A percentile compares a stretch with the other conserved stretches of the same genome.
Conservation (phyloP, 352 stramenopile species). For the Albugo candida region DNA sequence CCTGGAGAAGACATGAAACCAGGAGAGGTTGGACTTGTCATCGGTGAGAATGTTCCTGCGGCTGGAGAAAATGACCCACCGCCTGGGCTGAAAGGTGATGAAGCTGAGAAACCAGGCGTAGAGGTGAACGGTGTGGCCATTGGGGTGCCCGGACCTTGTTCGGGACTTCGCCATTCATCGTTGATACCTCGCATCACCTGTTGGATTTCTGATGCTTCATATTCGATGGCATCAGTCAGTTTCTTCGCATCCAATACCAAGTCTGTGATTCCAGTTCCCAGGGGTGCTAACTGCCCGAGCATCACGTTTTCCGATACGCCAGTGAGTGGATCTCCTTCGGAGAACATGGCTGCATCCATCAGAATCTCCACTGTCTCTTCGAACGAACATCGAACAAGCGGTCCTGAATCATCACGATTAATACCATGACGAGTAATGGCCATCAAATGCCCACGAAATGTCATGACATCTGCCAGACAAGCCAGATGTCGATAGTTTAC, state of each 20-base stretch:
- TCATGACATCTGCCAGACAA: slow-evolving; percentile 98
- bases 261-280: slow-evolving; percentile 96
- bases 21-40: slow-evolving; percentile 54
- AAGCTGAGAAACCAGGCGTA: slow-evolving; percentile 77
- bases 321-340: slow-evolving; percentile 92
- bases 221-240: slow-evolving; percentile 93
- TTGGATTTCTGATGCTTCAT: slow-evolving; percentile 86
- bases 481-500: slow-evolving; percentile 99
- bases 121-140: slow-evolving; percentile 73
- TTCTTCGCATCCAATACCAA: slow-evolving; percentile 97
- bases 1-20: slow-evolving; percentile 53
- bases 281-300: slow-evolving; percentile 90
- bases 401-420: slow-evolving; percentile 95
- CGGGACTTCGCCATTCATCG: slow-evolving; percentile 79
- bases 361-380: slow-evolving; percentile 99
- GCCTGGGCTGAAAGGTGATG: slow-evolving; percentile 68
- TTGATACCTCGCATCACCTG: slow-evolving; percentile 81
- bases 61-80: slow-evolving; percentile 80
- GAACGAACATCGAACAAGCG: slow-evolving; percentile 96
- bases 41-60: slow-evolving; percentile 67
- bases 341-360: slow-evolving; percentile 96
- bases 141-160: slow-evolving; percentile 49
- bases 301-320: slow-evolving; percentile 99
- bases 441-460: slow-evolving; percentile 92
- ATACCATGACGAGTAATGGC: slow-evolving; percentile 98